Base-by-base conservation (phyloP, 129 eudicot genomes). In the Mikania micrantha region DNA sequence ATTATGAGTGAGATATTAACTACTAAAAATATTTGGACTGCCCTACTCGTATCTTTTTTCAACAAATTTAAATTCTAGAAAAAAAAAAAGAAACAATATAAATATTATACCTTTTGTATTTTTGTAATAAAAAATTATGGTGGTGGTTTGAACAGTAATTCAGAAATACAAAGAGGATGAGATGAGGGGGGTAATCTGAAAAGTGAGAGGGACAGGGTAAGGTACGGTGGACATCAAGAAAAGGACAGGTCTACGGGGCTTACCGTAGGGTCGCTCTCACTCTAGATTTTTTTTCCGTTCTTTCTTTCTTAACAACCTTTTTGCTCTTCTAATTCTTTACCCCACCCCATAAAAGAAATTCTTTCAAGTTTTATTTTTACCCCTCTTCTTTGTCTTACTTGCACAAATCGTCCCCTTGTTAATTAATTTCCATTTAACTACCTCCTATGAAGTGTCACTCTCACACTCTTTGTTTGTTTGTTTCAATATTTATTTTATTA, bases 191-290 rank as follows among this genome's bases (percentile, higher is more conserved):
- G n/a, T 15, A 7, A 29, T 16, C 29, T 34, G 12, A 16, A 66
- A 74, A 41, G 77, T 52, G 66, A 74, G 57, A 73, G 57, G 39
- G 66, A 74, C 72, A 74, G 22, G 71, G 71, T 63, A 50, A 54
- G 25, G 78, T 65, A 40, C 39, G 66, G 58, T 74, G 29, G 58
- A 29, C 38, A 65, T 64, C 66, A 65, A 7, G 74, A 75, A 36
- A 68, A 21, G 13, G 75, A 68, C 54, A 50, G 70, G 50, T 67
- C 70, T 75, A 67, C 74, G 32, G 70, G 69, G 69, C 69, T 67
- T 59, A 58, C 19, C 44, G 74, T 67, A 22, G 64, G 64, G 80
- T 75, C 80, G 64, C 70, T 34, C 63, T 75, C 80, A 75, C 53
- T n/a, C 64, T 24, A 56, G 36, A 59, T 35, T 56, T 64, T 32